Conservation (phyloP, 2,329 filamentous ascomycete genomes). For the Pseudogymnoascus sp. region DNA sequence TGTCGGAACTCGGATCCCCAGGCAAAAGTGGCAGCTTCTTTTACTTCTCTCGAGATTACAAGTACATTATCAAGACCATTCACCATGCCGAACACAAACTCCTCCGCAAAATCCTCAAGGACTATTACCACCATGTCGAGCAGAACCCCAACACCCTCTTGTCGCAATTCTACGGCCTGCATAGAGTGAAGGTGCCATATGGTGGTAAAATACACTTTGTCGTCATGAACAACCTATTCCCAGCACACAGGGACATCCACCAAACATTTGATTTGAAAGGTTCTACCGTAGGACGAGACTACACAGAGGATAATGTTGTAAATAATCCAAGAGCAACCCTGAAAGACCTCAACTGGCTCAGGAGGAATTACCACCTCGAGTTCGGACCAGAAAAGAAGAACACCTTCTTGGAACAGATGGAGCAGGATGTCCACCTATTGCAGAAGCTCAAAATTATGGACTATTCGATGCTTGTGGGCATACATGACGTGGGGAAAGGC, state of each 20-base stretch:
- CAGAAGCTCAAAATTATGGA: slow-evolving; percentile 96
- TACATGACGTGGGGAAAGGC: slow-evolving; percentile 81
- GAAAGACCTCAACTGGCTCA: slow-evolving; percentile 95
- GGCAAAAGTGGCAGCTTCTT: slow-evolving; percentile 99
- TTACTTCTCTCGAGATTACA: slow-evolving; percentile 98
- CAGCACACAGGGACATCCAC: slow-evolving; percentile 94
- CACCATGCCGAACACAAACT: slow-evolving; percentile 92
- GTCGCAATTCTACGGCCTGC: slow-evolving; percentile 94
- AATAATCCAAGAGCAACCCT: slow-evolving; percentile 86
- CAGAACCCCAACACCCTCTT: slow-evolving; percentile 94
- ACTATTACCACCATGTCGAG: slow-evolving; percentile 89
- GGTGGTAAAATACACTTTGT: slow-evolving; percentile 98
- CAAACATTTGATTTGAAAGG: slow-evolving; percentile 95
- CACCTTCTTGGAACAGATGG: slow-evolving; percentile 80
- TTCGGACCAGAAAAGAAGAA: slow-evolving; percentile 83
- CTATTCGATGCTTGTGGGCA: slow-evolving; percentile 89
- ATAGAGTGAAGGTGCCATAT: slow-evolving; percentile 96
- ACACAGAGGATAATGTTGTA: slow-evolving; percentile 77
- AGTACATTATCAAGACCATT: slow-evolving; percentile 99
- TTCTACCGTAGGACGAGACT: slow-evolving; percentile 87
- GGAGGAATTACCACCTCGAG: slow-evolving; percentile 75
- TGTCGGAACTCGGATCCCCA: slow-evolving; percentile 92
- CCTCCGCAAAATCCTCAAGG: slow-evolving; percentile 70
- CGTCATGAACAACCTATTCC: slow-evolving; percentile 99
- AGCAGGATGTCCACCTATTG: slow-evolving; percentile 76